These are phyloP conservation scores for Paxillus involutus DNA, from an alignment of 768 basidiomycete species.

Conservation along the genomic window DNA sequence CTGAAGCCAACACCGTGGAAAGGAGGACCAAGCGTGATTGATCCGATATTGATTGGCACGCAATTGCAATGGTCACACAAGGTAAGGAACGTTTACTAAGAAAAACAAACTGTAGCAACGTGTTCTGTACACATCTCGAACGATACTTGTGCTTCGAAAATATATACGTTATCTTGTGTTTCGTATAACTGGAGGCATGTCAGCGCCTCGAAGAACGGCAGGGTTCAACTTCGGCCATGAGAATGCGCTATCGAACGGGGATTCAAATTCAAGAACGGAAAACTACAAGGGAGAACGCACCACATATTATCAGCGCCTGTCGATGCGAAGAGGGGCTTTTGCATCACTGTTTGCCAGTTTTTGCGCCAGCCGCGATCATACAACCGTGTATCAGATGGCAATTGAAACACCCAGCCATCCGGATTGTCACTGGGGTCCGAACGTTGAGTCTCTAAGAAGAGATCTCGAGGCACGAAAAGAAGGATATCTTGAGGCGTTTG, in stretches of 20 bases:
- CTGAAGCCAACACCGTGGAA: too few species aligned
- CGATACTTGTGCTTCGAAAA: too few species aligned
- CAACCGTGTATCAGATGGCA: background rate
- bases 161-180: too few species aligned
- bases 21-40: too few species aligned
- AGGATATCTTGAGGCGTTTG: background rate
- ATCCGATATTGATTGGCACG: too few species aligned
- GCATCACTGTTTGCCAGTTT: background rate
- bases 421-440: background rate
- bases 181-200: too few species aligned
- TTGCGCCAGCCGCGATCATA: background rate
- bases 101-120: too few species aligned
- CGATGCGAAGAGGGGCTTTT: background rate
- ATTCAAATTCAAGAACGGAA: background rate
- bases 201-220: background rate
- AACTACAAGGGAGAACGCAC: background rate
- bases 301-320: background rate
- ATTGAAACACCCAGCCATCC: background rate
- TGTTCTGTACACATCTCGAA: too few species aligned
- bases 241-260: background rate
- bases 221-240: background rate
- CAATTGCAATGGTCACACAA: too few species aligned
- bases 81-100: too few species aligned
- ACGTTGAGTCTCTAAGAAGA: background rate
- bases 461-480: background rate